These are phyloP conservation scores for Capsella rubella DNA, from an alignment of 441 rosid genomes.

Conservation along the genomic window DNA sequence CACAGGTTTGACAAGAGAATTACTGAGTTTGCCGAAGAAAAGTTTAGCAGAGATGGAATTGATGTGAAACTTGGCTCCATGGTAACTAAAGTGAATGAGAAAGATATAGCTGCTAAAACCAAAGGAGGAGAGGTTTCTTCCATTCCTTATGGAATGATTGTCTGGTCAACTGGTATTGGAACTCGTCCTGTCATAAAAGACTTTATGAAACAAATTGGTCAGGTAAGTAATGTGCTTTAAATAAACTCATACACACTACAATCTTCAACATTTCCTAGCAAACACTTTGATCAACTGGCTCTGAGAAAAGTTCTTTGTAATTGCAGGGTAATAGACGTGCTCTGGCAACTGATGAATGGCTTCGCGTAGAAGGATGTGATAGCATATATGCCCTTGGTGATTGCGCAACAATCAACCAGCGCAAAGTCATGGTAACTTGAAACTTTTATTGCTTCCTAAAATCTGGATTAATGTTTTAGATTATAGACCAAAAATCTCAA, in stretches of 20 bases:
- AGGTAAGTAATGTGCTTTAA: slow-evolving; percentile 54
- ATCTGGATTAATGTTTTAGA: not conserved
- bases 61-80: slow-evolving; percentile 88
- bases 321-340: slow-evolving; percentile 84
- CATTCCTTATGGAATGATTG: slow-evolving; percentile 91
- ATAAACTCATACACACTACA: slow-evolving; percentile 12
- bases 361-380: slow-evolving; percentile 81
- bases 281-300: not conserved
- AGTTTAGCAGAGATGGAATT: slow-evolving; percentile 90
- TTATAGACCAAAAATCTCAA: not conserved
- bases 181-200: slow-evolving; percentile 84
- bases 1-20: slow-evolving; percentile 99
- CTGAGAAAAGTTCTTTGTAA: slow-evolving; percentile 10
- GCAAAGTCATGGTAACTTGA: slow-evolving; percentile 84
- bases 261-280: slow-evolving; percentile 13
- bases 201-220: slow-evolving; percentile 94
- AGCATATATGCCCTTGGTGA: slow-evolving; percentile 92
- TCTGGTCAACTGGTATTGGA: slow-evolving; percentile 99
- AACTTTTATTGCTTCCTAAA: not conserved
- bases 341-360: slow-evolving; percentile 98
- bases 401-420: slow-evolving; percentile 96
- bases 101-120: slow-evolving; percentile 81
- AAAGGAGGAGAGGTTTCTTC: slow-evolving; percentile 64
- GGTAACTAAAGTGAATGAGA: slow-evolving; percentile 80
- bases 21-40: slow-evolving; percentile 88